Evolutionary conservation across 257 asterid genomes (phyloP).

Genomic region (Buddleja alternifolia): DNA sequence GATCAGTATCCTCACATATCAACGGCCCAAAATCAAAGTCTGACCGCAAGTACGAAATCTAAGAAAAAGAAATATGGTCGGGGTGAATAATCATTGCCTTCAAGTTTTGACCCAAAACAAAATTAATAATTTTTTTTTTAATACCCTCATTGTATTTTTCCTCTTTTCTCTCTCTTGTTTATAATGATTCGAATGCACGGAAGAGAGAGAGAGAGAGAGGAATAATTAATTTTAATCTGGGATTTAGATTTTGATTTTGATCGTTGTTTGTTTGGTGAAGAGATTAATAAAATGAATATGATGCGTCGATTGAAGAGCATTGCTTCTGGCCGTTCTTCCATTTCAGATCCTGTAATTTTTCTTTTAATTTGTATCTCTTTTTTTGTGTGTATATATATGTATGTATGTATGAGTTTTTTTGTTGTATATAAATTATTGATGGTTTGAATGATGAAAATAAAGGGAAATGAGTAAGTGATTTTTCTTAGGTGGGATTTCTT

Average conservation of each 20-base stretch:
- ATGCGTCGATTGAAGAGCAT: conserved; percentile 98
- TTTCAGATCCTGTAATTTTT: conserved; percentile 88
- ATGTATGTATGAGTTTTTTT: neutral
- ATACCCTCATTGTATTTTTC: neutral
- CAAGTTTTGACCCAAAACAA: conserved; percentile 46
- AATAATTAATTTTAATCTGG: conserved; percentile 3
- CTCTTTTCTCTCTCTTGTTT: conserved; percentile 31
- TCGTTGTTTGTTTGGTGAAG: conserved; percentile 25
- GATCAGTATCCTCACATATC: conserved; percentile 30
- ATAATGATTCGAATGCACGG: conserved; percentile 31
- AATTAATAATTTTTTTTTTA: neutral
- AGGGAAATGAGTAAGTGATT: neutral
- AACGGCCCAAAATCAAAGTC: conserved; percentile 34
- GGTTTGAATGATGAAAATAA: conserved; percentile 9
- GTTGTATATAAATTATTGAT: conserved; percentile 6
- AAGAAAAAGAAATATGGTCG: conserved; percentile 48
- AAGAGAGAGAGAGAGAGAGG: conserved; percentile 19
- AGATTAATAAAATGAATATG: conserved; percentile 61
- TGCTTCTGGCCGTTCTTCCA: conserved; percentile 92
- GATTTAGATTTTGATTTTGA: conserved; percentile 22
- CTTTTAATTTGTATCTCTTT: neutral
- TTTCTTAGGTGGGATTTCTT: conserved; percentile 18
- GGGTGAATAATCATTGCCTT: conserved; percentile 45
- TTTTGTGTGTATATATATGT: neutral
- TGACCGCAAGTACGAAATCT: conserved; percentile 42